Base-by-base conservation (phyloP, 2,329 filamentous ascomycete species). In the Talaromyces piceae region DNA sequence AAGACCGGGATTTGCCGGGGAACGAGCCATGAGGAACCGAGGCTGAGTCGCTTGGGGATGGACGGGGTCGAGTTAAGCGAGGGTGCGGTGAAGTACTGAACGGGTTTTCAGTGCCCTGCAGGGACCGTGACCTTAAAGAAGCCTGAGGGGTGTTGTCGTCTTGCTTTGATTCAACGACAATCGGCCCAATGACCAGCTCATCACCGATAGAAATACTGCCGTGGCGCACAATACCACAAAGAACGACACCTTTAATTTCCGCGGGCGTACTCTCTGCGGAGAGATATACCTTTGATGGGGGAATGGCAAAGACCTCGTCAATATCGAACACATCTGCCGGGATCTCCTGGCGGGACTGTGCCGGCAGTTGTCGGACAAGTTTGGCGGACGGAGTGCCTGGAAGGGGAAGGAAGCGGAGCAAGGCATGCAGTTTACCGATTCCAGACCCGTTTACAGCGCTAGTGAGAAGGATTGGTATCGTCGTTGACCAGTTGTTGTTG, bases 361-460 rank as follows among this genome's bases (percentile, higher is more conserved):
- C 45, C n/a, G 54, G 59, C 3, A 57, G 47, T 30, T 61, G 23
- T 3, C 49, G 55, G 16, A 62, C 50, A n/a, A 47, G 55, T 49
- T 60, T 61, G 25, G 61, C 58, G 2, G 58, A 50, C 23, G 61
- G 62, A 7, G 52, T 60, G 1, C 76, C 70, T 5, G 85, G 84
- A 20, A 91, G 75, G 0, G 91, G 91, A 37, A 98, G 74, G 50
- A 78, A 80, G 52, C 84, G 80, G 11, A 98, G 73, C 18, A 97
- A 77, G 16, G 89, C 87, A 70, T 97, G 93, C 20, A 95, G 67
- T 50, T 87, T 80, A 4, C 83, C 83, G 50, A 97, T 86, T 0
- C 93, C 91, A 11, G 79, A 84, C 0, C 91, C 93, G 58, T 86
- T 88, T 2, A 95, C 84, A 3, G 90, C 83, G 63, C 91, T 96